Base-by-base conservation (phyloP, 2,329 filamentous ascomycete species). In the Chaetomium sp. region DNA sequence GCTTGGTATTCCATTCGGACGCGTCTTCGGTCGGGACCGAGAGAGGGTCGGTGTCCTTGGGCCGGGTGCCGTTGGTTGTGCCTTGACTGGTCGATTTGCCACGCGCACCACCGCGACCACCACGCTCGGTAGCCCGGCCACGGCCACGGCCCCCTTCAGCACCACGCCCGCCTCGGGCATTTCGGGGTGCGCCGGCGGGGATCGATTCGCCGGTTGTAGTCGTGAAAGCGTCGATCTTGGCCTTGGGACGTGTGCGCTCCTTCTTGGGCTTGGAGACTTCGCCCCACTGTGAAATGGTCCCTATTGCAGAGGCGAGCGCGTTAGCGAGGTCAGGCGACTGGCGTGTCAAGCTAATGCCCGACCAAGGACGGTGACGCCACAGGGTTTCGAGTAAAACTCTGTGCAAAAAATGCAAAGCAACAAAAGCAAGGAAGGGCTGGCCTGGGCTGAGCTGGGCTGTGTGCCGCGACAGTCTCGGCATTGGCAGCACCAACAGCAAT, bases 261-360 rank as follows among this genome's bases (percentile, higher is more conserved):
- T 91, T 91, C 76, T 87, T 87, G 67, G 83, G 81, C 79, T 88
- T 89, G 64, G 86, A 87, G 64, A 94, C 88, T 71, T 92, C 88
- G 65, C 85, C 86, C 83, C 90, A 94, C 76, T 91, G 88, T 62
- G 88, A 85, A 67, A 91, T 86, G 62, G 83, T 81, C 67, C 89
- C 89, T 91, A 67, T 35, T 57, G 49, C 43, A 47, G 43, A 54
- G 61, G 58, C 19, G 35, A 27, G 4, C 40, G 59, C 34, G 54
- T 63, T 41, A 62, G 62, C 48, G 41, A 37, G 37, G 10, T 42
- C 36, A 10, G 32, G 8, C 32, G 11, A 32, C 19, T 27, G 19
- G 19, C 19, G 19, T 27, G 19, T 27, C 19, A 27, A 27, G 19
- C 19, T 27, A 27, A 27, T 27, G 19, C 19, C 19, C 19, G 19